Conservation (phyloP, 257 asterid genomes). For the Solanum corneliomulleri region DNA sequence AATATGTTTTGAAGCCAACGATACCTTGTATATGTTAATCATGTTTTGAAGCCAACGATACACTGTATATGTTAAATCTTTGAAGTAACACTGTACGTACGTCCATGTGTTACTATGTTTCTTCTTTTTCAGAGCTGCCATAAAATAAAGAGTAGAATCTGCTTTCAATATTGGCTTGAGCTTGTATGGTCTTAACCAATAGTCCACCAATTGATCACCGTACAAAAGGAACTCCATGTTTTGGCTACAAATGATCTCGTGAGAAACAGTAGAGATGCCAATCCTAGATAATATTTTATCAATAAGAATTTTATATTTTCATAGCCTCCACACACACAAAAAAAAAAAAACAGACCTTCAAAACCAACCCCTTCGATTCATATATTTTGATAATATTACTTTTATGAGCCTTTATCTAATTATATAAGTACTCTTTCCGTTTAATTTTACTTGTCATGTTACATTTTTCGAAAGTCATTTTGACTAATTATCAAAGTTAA, state of each 20-base stretch:
- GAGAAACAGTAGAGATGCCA: background rate
- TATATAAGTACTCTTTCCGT: too few species aligned
- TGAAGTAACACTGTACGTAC: background rate
- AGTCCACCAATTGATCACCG: background rate
- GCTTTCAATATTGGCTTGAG: background rate
- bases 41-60: too few species aligned
- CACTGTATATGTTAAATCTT: background rate
- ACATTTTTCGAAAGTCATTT: too few species aligned
- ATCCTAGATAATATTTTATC: background rate
- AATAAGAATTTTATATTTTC: background rate
- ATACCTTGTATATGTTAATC: background rate
- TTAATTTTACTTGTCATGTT: too few species aligned
- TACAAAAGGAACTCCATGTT: background rate
- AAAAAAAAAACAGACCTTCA: background rate
- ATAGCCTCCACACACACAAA: background rate
- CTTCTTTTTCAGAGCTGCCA: background rate
- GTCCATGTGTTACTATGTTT: background rate
- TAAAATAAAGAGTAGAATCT: background rate
- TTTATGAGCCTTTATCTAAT: background rate
- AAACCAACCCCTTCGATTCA: background rate
- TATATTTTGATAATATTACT: background rate
- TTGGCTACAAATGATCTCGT: background rate
- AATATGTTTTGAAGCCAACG: background rate
- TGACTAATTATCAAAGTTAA: too few species aligned
- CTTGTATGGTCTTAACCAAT: background rate